These are phyloP conservation scores for Erysimum cheiri DNA, from an alignment of 441 rosid species.

Conservation along the genomic window DNA sequence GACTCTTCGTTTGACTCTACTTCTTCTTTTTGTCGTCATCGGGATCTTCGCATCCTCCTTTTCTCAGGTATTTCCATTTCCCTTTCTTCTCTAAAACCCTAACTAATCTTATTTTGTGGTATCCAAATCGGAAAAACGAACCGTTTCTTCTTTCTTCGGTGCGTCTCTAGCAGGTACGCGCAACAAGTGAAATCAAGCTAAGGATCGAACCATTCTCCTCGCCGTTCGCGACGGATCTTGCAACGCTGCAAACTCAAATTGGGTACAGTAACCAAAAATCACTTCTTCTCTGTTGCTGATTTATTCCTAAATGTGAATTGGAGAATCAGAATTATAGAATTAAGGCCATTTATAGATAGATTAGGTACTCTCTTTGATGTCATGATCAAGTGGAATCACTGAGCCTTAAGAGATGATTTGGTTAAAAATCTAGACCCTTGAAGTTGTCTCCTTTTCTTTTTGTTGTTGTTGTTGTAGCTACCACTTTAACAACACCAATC, in stretches of 20 bases:
- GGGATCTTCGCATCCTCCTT: slow-evolving; percentile 17
- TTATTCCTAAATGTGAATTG: not conserved
- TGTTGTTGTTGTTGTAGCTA: slow-evolving; percentile 46
- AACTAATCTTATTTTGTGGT: not conserved
- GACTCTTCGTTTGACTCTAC: slow-evolving; percentile 35
- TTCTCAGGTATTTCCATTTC: slow-evolving; percentile 36
- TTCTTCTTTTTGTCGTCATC: slow-evolving; percentile 33
- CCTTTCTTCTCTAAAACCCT: slow-evolving; percentile 36
- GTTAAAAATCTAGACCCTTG: not conserved
- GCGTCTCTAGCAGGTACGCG: slow-evolving; percentile 40
- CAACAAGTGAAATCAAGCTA: slow-evolving; percentile 25
- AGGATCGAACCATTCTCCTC: slow-evolving; percentile 43
- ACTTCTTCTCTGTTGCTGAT: not conserved
- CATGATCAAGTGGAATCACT: slow-evolving; percentile 9
- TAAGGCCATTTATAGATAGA: not conserved
- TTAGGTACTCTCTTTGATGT: slow-evolving; percentile 6
- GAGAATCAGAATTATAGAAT: not conserved
- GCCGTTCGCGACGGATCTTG: slow-evolving; percentile 55
- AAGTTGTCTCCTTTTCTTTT: slow-evolving; percentile 5
- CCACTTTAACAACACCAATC: slow-evolving; percentile 49
- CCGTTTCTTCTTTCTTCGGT: not conserved
- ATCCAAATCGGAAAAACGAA: not conserved
- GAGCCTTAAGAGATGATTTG: not conserved
- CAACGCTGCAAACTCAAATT: slow-evolving; percentile 56
- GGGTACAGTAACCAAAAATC: slow-evolving; percentile 39